phyloP scores from a whole-genome alignment of 257 asterid species.

The Ilex asprella region DNA sequence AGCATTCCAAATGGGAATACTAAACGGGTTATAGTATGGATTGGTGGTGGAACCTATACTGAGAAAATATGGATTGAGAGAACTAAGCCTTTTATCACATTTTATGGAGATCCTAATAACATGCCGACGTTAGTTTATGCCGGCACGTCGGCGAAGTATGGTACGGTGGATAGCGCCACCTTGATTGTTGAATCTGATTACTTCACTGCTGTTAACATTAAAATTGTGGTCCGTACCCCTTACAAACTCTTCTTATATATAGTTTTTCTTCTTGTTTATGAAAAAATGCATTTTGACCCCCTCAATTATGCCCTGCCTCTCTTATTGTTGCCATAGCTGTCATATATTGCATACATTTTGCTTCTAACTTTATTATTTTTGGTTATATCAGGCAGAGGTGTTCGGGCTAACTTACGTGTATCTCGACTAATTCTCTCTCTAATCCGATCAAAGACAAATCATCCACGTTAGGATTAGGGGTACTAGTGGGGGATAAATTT shows the following conservation, averaged over 20 bases:
- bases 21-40: constrained; percentile 34
- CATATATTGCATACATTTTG: too few relatives aligned
- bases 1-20: constrained; percentile 45
- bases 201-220: constrained; percentile 51
- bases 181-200: constrained; percentile 41
- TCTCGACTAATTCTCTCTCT: neutral
- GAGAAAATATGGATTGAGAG: constrained; percentile 43
- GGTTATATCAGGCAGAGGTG: too few relatives aligned
- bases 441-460: neutral
- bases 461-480: too few relatives aligned
- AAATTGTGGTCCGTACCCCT: constrained; percentile 40
- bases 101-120: constrained; percentile 47
- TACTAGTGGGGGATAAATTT: too few relatives aligned
- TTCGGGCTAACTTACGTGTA: too few relatives aligned
- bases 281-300: too few relatives aligned
- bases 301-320: too few relatives aligned
- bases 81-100: constrained; percentile 43
- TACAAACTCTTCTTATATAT: too few relatives aligned
- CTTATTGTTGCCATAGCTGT: too few relatives aligned
- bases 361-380: neutral
- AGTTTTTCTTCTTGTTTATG: too few relatives aligned
- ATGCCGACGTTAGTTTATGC: constrained; percentile 28
- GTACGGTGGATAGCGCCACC: constrained; percentile 59
- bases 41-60: constrained; percentile 60
- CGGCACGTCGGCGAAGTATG: constrained; percentile 53